Base-by-base conservation (phyloP, 345 rosid genomes). In the Citrus hindsii region DNA sequence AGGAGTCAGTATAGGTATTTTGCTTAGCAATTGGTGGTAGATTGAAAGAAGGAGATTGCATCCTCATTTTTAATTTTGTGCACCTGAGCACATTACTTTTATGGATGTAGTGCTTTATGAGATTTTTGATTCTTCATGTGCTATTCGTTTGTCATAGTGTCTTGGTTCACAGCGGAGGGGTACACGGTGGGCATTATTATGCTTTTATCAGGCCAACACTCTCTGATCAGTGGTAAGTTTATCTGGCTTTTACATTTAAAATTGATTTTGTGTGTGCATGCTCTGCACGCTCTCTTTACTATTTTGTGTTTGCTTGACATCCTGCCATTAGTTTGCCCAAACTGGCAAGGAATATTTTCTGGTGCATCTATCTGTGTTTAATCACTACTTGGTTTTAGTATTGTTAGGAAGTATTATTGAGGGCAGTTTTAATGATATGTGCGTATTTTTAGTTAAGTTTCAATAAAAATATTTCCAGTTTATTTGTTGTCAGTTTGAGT, bases 181-280 rank as follows among this genome's bases (percentile, higher is more conserved):
- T 95, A 79, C 98, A 95, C 76, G 98, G 98, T 75, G 98, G 98
- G 69, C 98, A 95, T 79, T 95, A 95, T 82, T 95, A 95, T 89
- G 98, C 98, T 67, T 95, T 89, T 80, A 95, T 93, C 67, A 88
- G 98, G 86, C 98, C 98, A 62, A 91, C 93, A 18, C 95, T 95
- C 61, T 86, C 98, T 80, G 97, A 95, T 80, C 97, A 90, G 79
- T 95, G 98, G 98, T 95, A 86, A 74, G 84, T 68, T 46, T 38
- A 40, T 38, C 72, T 18, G 21, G 22, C 48, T 42, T 48, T 28
- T 27, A 46, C 42, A 58, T 16, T 64, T 22, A 42, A 10, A 69
- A 61, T n/a, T 46, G 7, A 24, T 55, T 69, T n/a, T 51, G 19
- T 56, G 16, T 51, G 33, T 32, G 25, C 33, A 1, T 77, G 74